Conservation (phyloP, 768 basidiomycete genomes). For the Thelephora aurantiotincta region DNA sequence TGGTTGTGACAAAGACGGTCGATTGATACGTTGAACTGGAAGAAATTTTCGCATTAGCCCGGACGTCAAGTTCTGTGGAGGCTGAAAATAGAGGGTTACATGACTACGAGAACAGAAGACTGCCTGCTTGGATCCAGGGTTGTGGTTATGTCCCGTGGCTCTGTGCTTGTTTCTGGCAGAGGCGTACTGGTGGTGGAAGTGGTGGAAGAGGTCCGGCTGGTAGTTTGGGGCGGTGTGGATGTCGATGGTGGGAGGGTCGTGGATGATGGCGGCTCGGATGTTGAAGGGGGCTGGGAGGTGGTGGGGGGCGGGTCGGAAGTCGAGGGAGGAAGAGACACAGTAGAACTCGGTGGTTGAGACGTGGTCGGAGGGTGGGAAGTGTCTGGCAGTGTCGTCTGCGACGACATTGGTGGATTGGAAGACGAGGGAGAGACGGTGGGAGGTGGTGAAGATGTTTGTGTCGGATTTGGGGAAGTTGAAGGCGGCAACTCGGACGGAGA, state of each 20-base stretch:
- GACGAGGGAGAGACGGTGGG: background rate
- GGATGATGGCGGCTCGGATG: constrained; percentile 4
- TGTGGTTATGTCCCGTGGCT: constrained; percentile 8
- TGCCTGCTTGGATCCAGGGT: constrained; percentile 3
- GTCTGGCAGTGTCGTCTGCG: constrained; percentile 1
- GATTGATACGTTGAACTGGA: constrained; percentile 38
- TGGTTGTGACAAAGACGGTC: constrained; percentile 43
- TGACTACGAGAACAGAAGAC: constrained; percentile 5
- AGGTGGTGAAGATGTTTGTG: background rate
- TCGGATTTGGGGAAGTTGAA: background rate
- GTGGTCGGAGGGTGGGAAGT: constrained; percentile 1
- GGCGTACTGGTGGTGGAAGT: constrained; percentile 3
- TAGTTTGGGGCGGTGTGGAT: constrained; percentile 2
- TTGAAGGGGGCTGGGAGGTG: constrained; percentile 2
- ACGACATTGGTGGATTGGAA: constrained; percentile 10
- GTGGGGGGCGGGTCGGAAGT: constrained; percentile 3
- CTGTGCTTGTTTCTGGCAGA: constrained; percentile 3
- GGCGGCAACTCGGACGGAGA: background rate
- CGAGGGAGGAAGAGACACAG: background rate
- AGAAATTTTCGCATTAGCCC: constrained; percentile 4
- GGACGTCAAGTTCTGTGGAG: background rate
- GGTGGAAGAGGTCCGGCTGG: constrained; percentile 10
- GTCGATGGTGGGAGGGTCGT: constrained; percentile 7
- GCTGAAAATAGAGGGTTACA: constrained; percentile 2
- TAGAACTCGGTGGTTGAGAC: background rate